phyloP scores from a whole-genome alignment of 108 stramenopile species.

The Pelagomonas calceolata region DNA sequence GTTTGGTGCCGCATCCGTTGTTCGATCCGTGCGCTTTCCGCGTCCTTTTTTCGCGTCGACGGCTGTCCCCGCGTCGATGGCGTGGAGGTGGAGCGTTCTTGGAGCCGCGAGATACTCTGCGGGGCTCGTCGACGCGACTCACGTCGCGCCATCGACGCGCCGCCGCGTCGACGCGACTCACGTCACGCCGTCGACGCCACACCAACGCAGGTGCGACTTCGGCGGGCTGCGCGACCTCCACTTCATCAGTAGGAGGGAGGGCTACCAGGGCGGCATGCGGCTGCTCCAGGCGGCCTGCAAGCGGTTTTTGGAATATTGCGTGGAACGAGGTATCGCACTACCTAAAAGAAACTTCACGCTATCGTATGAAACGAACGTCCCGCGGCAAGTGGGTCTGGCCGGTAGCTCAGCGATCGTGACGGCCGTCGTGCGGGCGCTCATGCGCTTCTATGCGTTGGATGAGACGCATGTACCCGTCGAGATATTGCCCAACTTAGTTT shows the following conservation, averaged over 20 bases:
- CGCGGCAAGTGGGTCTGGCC: conserved; percentile 20
- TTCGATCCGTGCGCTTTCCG: conserved; percentile 13
- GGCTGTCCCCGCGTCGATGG: not conserved
- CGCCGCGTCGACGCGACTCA: not conserved
- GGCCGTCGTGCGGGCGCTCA: conserved; percentile 16
- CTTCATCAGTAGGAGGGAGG: conserved; percentile 6
- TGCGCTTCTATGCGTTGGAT: conserved; percentile 2
- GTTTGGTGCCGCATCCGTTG: conserved; percentile 11
- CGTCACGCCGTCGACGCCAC: not conserved
- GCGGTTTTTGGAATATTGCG: conserved; percentile 10
- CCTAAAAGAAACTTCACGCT: conserved; percentile 2
- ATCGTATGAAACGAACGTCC: conserved; percentile 23
- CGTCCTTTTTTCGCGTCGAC: not conserved
- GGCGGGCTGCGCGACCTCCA: conserved; percentile 3
- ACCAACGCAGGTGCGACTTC: too few relatives aligned
- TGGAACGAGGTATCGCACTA: conserved; percentile 4
- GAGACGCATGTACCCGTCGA: not conserved
- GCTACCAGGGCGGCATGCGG: conserved; percentile 22
- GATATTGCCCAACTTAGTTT: conserved; percentile 12
- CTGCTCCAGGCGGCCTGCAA: conserved; percentile 25
- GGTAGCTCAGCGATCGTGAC: conserved; percentile 29
- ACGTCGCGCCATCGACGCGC: not conserved
- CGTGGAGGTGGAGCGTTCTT: not conserved
- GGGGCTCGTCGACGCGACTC: too few relatives aligned
- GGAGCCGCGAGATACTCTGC: not conserved